Evolutionary conservation across 768 basidiomycete genomes (phyloP), one percentile per base, ranked within the genome.

Genomic region (Mycena rosella): DNA sequence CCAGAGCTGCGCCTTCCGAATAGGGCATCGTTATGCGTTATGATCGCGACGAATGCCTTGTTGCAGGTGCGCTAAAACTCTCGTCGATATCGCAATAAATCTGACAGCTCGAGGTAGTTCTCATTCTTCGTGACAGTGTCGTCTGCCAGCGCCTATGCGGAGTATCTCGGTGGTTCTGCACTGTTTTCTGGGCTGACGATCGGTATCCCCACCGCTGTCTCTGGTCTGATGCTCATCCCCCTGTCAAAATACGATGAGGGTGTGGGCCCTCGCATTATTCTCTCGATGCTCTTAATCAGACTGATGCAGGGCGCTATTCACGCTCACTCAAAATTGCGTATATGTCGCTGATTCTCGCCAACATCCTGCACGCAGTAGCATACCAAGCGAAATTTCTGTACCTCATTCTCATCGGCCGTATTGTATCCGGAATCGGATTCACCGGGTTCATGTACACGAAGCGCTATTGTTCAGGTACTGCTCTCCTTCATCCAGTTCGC

Each of bases 61-160:
- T 70, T 87, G 20, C 86, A 87, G 80, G 87, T 87, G 58, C 9
- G 78, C 59, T 1, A 8, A n/a, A 1, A 11, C 30, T 5, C 5
- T 10, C n/a, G 32, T 36, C 29, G n/a, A 47, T 20, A 27, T 15
- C 9, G 14, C 14, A 34, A 44, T 40, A 22, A 34, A 38, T 6
- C 34, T 20, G 11, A 34, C 20, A 38, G 32, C 3, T 2, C n/a
- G 36, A 2, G 2, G 32, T 60, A 91, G 91, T 74, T 89, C 6
- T 86, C 88, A 0, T 92, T 92, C 78, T 92, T 91, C 76, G 86
- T 91, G 63, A 82, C 91, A 45, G 87, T 92, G 5, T 89, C 91
- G 3, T 90, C 91, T 1, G 87, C 89, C 1, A 87, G 86, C 72
- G 80, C 82, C 56, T 91, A 92, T 72, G 87, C 89, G 0, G 82